Evolutionary conservation across 2,329 filamentous ascomycete genomes (phyloP), one percentile per base, ranked within the genome.

Genomic region (Neonectria sp.): DNA sequence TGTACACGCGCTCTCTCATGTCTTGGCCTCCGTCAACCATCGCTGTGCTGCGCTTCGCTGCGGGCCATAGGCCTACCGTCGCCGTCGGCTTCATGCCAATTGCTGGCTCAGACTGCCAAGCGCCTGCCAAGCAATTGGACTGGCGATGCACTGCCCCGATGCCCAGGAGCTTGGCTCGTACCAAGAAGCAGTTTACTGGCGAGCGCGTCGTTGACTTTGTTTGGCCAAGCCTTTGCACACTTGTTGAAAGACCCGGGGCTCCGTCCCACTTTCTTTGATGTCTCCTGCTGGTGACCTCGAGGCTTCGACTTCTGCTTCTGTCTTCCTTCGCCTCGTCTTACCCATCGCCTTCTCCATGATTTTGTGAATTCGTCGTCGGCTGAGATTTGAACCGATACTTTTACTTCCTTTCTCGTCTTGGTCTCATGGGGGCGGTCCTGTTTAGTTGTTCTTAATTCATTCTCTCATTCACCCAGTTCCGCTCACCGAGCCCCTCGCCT

Each of bases 121-220:
- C 53, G 35, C 24, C 25, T 27, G 33, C 53, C 58, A 60, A 62
- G 61, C 40, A 46, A 55, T 55, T 56, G 65, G 55, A 58, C 49
- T 71, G 58, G 56, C 29, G 13, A 45, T 75, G 74, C 74, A 76
- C 73, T 69, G 74, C 74, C 74, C 61, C 68, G 67, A 67, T 71
- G 71, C 71, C 73, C 62, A 75, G 71, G 67, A 49, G 24, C 68
- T 75, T 72, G 69, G 72, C 73, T 74, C 70, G 68, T 71, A 73
- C 67, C 67, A 58, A 63, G 25, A n/a, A 35, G 25, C 51, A 51
- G 61, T 27, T 27, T 51, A 25, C 8, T 48, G 35, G 37, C 37
- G 27, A 29, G 35, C 33, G 21, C n/a, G 53, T 40, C 25, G n/a
- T 57, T 4, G 25, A 33, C 31, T 53, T 8, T 49, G 21, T 40